Base-by-base conservation (phyloP, 345 rosid species). In the Eucalyptus sp. region DNA sequence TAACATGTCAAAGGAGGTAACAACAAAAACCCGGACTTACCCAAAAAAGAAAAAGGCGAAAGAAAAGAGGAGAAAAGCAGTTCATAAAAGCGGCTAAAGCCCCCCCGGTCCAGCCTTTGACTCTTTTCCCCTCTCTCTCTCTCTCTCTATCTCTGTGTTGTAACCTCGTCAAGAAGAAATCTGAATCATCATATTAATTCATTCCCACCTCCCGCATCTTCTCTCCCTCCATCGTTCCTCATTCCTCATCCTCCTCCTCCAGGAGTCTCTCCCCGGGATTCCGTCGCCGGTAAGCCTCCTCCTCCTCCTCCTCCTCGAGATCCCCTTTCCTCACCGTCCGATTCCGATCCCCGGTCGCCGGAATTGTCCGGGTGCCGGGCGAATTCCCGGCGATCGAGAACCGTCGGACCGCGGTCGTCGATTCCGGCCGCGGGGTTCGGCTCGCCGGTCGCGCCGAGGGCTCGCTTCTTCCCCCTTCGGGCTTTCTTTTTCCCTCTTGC, bases 21-120 rank as follows among this genome's bases (percentile, higher is more conserved):
- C 5, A 15, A 16, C 5, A 15, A 16, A 22, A 22, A 8, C 25
- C 11, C 41, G 1, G 0, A 76, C 83, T 76, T 76, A 5, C 46
- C 24, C 83, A 4, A 76, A 20, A 37, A 11, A 37, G 4, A 18
- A 18, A 17, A 33, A 8, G 43, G 83, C 0, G 0, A 24, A 44
- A 83, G 4, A 48, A 50, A 84, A 7, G 27, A 6, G 86, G 13
- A 25, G 4, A 29, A 25, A 8, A 13, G n/a, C 7, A 4, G 5
- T 13, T 46, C 86, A 27, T 27, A 20, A 37, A 76, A 76, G 48
- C 56, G 86, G 86, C 86, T 85, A 7, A 48, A 85, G 86, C 10
- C 37, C 54, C 24, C 4, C 5, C 37, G n/a, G 41, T 41, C 41
- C 31, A 84, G 20, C 86, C 33, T 25, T 25, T 2, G 86, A 84